Base-by-base conservation (phyloP, 345 rosid species). In the Xanthoceras sorbifolium region DNA sequence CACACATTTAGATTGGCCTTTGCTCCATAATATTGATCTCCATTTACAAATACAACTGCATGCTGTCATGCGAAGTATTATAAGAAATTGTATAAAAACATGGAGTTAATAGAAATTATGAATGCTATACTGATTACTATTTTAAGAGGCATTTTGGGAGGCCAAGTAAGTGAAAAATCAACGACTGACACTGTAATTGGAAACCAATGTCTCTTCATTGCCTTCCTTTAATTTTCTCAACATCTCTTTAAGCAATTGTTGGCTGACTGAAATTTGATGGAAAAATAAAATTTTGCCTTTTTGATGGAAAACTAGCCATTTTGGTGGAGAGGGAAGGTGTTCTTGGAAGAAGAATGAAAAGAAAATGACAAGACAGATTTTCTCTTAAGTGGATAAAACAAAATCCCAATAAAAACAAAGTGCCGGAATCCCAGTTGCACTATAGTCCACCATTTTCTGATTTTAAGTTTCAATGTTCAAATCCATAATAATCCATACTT, bases 1-100 rank as follows among this genome's bases (percentile, higher is more conserved):
- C 99, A 96, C 69, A 96, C 98, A 61, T 91, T 96, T 10, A 96
- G 86, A 83, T 88, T 93, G 28, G 97, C 99, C 82, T 90, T 96
- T 23, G 99, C 99, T 79, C 99, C 99, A 73, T 89, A 96, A 60
- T 89, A 93, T 77, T 93, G 91, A 14, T 91, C 92, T 60, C 99
- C 99, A 65, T 84, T 87, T 68, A 91, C 97, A 77, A 87, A 96
- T n/a, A 91, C 90, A 64, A 96, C 99, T 76, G 99, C 99, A 82
- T 93, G 99, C 99, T 93, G 92, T 38, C 54, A 64, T 12, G 64
- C 73, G 64, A 63, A 50, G 38, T 28, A 28, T 12, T 8, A 22
- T n/a, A 72, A 72, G 66, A 40, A 38, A 60, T 34, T 50, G 20
- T 25, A 18, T 28, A 20, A 69, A 20, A 46, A 46, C 52, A 46